Conservation (phyloP, 441 rosid species). For the Raphanus hybrid region DNA sequence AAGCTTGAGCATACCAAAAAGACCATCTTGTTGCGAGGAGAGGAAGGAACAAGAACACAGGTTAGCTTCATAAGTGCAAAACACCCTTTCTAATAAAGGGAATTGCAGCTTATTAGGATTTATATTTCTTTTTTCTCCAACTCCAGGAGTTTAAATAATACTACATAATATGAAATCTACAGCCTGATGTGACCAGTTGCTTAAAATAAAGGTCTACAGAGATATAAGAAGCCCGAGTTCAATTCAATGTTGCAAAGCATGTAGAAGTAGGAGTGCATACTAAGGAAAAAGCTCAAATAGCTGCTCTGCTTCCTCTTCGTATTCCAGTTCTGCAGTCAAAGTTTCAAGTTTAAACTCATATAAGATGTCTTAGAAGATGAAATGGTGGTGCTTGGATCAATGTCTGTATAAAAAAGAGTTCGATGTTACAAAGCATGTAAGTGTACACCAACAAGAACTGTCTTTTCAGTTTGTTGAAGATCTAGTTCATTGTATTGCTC, state of each 20-base stretch:
- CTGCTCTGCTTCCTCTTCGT: slow-evolving; percentile 67
- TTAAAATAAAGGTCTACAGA: slow-evolving; percentile 61
- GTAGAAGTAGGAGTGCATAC: neutral
- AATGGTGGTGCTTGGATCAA: neutral
- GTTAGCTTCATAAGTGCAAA: slow-evolving; percentile 15
- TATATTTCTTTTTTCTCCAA: neutral
- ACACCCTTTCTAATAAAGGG: slow-evolving; percentile 4
- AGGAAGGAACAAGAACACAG: neutral
- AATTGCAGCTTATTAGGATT: slow-evolving; percentile 1
- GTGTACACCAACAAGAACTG: neutral
- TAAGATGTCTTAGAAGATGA: neutral
- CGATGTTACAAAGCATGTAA: neutral
- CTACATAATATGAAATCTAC: slow-evolving; percentile 85
- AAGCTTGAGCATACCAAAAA: slow-evolving; percentile 48
- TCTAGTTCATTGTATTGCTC: neutral
- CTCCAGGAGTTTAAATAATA: neutral
- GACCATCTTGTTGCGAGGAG: slow-evolving; percentile 20
- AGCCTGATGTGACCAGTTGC: slow-evolving; percentile 94
- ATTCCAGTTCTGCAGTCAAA: slow-evolving; percentile 52
- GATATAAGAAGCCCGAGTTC: slow-evolving; percentile 9
- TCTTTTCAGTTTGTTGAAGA: neutral
- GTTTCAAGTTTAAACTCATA: slow-evolving; percentile 31
- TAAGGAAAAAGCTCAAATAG: slow-evolving; percentile 38
- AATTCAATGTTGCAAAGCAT: slow-evolving; percentile 19
- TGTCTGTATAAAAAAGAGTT: no score